phyloP scores from a whole-genome alignment of 1,284 basidiomycete species.

The Stygiomarasmius scandens region DNA sequence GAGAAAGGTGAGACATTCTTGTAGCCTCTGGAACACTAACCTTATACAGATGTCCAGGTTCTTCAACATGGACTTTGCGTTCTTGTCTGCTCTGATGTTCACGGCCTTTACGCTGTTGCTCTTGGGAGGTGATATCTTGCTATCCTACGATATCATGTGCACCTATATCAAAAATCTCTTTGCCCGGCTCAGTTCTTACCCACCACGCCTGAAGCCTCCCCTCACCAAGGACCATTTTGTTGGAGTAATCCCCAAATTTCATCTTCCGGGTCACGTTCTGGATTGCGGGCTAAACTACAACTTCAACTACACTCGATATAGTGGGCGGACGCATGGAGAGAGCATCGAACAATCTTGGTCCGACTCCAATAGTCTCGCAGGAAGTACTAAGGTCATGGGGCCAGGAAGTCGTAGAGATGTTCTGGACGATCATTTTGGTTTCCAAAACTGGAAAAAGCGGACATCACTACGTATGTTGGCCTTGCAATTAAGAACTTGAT shows the following conservation, averaged over 20 bases:
- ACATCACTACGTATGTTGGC: background rate
- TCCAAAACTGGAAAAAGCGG: background rate
- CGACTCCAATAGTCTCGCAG: constrained; percentile 7
- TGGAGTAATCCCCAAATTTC: constrained; percentile 19
- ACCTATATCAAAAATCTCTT: background rate
- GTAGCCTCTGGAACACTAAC: too few relatives aligned
- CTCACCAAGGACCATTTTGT: background rate
- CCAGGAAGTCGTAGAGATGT: constrained; percentile 14
- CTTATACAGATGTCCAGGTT: background rate
- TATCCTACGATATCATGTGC: background rate
- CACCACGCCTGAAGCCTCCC: background rate
- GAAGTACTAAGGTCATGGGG: constrained; percentile 19
- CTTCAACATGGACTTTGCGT: constrained; percentile 2
- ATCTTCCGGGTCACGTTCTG: constrained; percentile 16
- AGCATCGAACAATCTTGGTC: constrained; percentile 16
- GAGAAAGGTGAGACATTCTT: background rate
- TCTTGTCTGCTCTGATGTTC: background rate
- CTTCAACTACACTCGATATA: constrained; percentile 12
- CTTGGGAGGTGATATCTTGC: background rate
- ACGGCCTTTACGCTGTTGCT: background rate
- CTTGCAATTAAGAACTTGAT: background rate
- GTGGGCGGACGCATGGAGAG: constrained; percentile 19
- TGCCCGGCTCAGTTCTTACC: background rate
- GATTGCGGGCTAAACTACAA: constrained; percentile 12
- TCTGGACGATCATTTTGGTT: constrained; percentile 15